Base-by-base conservation (phyloP, 78 protist genomes). In the Acrasis kona region DNA sequence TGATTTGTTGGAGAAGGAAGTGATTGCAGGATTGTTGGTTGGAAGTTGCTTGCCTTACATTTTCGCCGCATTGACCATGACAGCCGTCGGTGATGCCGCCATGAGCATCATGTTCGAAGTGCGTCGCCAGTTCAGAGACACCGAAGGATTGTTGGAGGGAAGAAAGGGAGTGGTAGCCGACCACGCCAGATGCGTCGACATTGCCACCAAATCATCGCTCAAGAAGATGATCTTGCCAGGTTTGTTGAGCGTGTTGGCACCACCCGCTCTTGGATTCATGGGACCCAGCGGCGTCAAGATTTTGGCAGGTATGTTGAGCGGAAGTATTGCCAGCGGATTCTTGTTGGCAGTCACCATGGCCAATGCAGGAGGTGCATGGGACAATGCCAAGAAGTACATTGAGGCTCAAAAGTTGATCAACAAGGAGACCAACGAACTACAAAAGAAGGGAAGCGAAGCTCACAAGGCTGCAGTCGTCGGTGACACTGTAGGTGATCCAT, bases 321-420 rank as follows among this genome's bases (percentile, higher is more conserved):
- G 89, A 36, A 69, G 79, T 61, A 34, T 88, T 70, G 86, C 70
- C 42, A 77, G 86, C 4, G 90, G 91, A 7, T 65, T 78, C 35
- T 79, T 65, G 79, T 31, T 87, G 38, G 88, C 84, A 70, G 65
- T 82, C 76, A 31, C 81, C 37, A 3, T 41, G 74, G 41, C 80
- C 75, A 87, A 82, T 87, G 66, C 89, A 31, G 89, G 89, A 12
- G 89, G 89, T 9, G 89, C 92, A 19, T 89, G 89, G 89, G 92
- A 85, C 82, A 89, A 89, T 80, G 87, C 90, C 35, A 89, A 85
- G 85, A 85, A 85, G 84, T 84, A 77, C 81, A 65, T 77, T 67
- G 84, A 74, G 67, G 42, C 65, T 61, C 87, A 84, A 9, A 27
- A 10, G 50, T 30, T 57, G 5, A 65, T 35, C 41, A 81, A 75